A percentile compares a stretch with the other conserved stretches of the same genome.
Evolutionary conservation across 345 rosid genomes (phyloP).

Genomic region (Triadica sebifera): DNA sequence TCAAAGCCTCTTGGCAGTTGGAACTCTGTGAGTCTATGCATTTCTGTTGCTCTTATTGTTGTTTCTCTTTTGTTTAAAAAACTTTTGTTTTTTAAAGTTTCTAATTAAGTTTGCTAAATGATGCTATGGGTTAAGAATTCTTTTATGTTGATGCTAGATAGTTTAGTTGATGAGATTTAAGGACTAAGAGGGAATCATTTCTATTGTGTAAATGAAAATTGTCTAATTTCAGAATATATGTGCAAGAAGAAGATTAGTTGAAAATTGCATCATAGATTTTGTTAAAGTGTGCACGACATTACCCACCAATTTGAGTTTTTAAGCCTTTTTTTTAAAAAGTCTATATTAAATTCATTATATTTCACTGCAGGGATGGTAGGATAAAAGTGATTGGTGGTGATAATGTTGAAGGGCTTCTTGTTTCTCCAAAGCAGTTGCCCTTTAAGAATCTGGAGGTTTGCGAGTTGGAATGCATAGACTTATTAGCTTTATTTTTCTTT

Average conservation of each 20-base stretch:
- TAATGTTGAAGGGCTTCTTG: conserved; percentile 28
- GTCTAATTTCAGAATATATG: not conserved
- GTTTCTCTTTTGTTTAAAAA: not conserved
- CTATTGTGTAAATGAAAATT: not conserved
- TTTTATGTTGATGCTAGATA: not conserved
- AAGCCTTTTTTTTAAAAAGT: not conserved
- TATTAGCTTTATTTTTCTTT: not conserved
- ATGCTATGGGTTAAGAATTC: not conserved
- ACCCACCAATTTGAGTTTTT: not conserved
- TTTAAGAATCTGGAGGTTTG: conserved; percentile 30
- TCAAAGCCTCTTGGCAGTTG: conserved; percentile 32
- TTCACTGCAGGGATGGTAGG: conserved; percentile 28
- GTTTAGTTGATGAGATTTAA: not conserved
- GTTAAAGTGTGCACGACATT: not conserved
- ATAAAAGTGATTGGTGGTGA: conserved; percentile 31
- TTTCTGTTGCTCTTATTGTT: not conserved
- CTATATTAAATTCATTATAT: not conserved
- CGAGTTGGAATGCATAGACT: not conserved
- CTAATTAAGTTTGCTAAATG: not conserved
- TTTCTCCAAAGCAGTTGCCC: conserved; percentile 17
- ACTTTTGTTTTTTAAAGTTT: not conserved
- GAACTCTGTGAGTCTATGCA: conserved; percentile 24
- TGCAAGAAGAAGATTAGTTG: not conserved
- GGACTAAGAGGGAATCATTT: not conserved
- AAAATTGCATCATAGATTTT: not conserved